Base-by-base conservation (phyloP, 257 asterid genomes). In the Anisodus tanguticus region DNA sequence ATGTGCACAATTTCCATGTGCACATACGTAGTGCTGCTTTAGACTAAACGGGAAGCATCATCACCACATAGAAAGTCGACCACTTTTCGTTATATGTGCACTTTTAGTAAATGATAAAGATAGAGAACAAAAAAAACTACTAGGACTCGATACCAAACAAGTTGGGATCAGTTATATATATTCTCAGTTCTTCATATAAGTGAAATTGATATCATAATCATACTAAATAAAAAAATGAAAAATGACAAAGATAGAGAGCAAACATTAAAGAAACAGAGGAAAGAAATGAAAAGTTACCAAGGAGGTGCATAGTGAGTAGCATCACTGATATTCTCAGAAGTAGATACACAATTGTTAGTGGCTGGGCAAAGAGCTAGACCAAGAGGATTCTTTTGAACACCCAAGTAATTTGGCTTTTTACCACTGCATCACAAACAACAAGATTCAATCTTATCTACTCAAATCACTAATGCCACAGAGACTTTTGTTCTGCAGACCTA, bases 351-450 rank as follows among this genome's bases (percentile, higher is more conserved):
- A 64, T 95, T 95, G 67, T 92, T 93, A 77, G 99, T 94, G 85
- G 99, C 99, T 9, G 99, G 99, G 88, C 99, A 95, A 51, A 95
- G 87, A n/a, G 99, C 97, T 67, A 95, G 84, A 54, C 93, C 92
- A 10, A 88, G 91, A 4, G 98, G 95, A 80, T 85, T 94, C 85
- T 94, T 95, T 88, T 95, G 98, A 85, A 95, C 94, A 1, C 98
- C 98, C 89, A 96, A 93, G 90, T 96, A 96, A 80, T 88, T 86
- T 84, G 98, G 98, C 87, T 91, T 93, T 81, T 89, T 80, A 45
- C 98, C 98, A 84, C 99, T 94, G 94, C 92, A 87, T 60, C 76
- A 45, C 76, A 41, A 62, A 81, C 3, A 76, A 26, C 81, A 76
- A 76, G 81, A 76, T 51, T 51, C 81, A 51, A 76, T 76, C 81